Evolutionary conservation across 108 stramenopile species (phyloP), one percentile per base, ranked within the genome.

Genomic region (Discostella stelligeroides): DNA sequence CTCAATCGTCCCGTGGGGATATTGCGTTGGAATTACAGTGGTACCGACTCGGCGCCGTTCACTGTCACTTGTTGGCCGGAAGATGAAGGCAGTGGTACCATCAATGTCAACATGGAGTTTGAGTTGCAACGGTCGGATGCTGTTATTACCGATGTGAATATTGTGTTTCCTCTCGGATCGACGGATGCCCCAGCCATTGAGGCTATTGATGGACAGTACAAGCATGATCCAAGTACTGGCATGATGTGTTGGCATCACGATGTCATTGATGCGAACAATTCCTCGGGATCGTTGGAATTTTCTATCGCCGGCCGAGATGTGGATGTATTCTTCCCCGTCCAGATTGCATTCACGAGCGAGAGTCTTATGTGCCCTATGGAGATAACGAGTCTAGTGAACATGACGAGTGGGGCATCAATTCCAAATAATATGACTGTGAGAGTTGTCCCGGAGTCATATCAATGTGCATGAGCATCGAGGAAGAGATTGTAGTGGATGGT

Each of bases 21-120:
- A 49, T 72, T 99, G 57, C 90, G 95, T 60, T 99, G 98, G 98
- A 89, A 86, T 58, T 88, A 92, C 58, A 61, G 76, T 18, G 84
- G 85, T 39, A 89, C 93, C 42, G 96, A 96, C 80, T 95, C 93
- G 23, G 88, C 91, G 56, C 98, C 98, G 12, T 76, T 99, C 42
- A 92, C 93, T 29, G 89, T 99, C 87, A 99, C 97, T 81, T 99
- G 98, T 77, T 99, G 98, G 98, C 97, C 97, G 41, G 98, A 99
- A 71, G 89, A 97, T 71, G 97, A 96, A 63, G 96, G 96, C 28
- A 82, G 71, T 48, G 97, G 96, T 25, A 64, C 86, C 49, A 96
- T 98, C 84, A 95, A 85, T 83, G 96, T 99, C 66, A 96, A 87
- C 79, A 94, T 99, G 81, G 98, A 99, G 77, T 97, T 96, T 82